These are phyloP conservation scores for Crithidia acanthocephali DNA, from an alignment of 208 protist species.

Conservation along the genomic window DNA sequence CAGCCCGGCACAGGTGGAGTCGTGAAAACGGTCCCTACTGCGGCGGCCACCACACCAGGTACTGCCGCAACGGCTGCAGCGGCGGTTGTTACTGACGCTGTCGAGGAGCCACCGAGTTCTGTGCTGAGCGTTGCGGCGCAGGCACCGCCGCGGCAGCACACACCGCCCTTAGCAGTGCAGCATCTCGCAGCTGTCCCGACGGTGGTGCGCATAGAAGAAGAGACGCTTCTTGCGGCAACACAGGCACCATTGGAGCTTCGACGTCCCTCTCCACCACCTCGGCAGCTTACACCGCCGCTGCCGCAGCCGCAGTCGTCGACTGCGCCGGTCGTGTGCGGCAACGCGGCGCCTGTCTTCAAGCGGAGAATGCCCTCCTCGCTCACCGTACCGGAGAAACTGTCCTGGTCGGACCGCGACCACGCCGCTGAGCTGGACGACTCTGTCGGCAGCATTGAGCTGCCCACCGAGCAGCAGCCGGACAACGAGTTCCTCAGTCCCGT, in stretches of 20 bases:
- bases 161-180: too few relatives aligned
- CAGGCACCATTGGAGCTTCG: neutral
- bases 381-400: neutral
- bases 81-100: neutral
- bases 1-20: neutral
- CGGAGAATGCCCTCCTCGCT: neutral
- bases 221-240: neutral
- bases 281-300: too few relatives aligned
- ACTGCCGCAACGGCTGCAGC: neutral
- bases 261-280: neutral
- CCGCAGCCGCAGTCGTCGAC: neutral
- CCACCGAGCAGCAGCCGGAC: constrained; percentile 21
- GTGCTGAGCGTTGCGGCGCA: neutral
- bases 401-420: neutral
- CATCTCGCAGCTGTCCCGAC: neutral
- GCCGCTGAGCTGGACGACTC: neutral
- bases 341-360: neutral
- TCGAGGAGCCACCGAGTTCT: neutral
- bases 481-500: constrained; percentile 3
- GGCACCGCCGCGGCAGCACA: neutral
- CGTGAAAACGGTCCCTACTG: neutral
- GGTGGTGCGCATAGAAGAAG: neutral
- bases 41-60: neutral
- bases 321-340: neutral
- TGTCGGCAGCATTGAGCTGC: constrained; percentile 16